Percentiles rank a stretch among this genome's conserved stretches.
phyloP scores from a whole-genome alignment of 148 eudicot species.

The Spergularia marina region DNA sequence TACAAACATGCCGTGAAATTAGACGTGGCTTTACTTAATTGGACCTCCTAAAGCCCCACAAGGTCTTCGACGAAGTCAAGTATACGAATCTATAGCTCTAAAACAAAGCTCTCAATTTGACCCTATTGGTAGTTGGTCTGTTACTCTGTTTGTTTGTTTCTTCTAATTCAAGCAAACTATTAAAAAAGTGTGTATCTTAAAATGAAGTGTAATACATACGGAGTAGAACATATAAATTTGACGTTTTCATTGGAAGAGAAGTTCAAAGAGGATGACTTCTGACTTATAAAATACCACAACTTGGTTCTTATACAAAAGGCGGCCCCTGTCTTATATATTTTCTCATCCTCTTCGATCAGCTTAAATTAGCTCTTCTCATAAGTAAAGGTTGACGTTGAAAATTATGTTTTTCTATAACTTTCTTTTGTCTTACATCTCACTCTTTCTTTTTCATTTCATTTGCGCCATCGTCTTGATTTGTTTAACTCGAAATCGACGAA shows the following conservation, averaged over 20 bases:
- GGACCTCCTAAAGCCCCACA: constrained; percentile 23
- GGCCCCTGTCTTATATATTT: constrained; percentile 8
- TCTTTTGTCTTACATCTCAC: background rate
- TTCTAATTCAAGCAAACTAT: background rate
- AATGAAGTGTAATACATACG: background rate
- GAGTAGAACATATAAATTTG: constrained; percentile 8
- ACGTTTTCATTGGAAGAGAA: constrained; percentile 22
- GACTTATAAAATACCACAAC: background rate
- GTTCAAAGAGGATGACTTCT: constrained; percentile 17
- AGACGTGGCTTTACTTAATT: constrained; percentile 14
- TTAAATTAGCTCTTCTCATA: background rate
- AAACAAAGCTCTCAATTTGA: constrained; percentile 17
- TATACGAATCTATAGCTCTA: background rate
- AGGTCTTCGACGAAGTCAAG: constrained; percentile 31
- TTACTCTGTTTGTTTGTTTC: background rate
- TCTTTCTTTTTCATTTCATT: background rate
- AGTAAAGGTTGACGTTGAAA: constrained; percentile 27
- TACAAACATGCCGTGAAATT: background rate
- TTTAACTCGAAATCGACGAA: no score
- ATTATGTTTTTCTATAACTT: background rate
- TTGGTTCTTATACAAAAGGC: constrained; percentile 20
- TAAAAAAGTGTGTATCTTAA: background rate
- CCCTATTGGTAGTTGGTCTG: constrained; percentile 11
- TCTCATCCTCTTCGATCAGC: background rate
- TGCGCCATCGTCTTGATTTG: background rate